Base-by-base conservation (phyloP, 345 rosid genomes). In the Gossypium sturtianum region DNA sequence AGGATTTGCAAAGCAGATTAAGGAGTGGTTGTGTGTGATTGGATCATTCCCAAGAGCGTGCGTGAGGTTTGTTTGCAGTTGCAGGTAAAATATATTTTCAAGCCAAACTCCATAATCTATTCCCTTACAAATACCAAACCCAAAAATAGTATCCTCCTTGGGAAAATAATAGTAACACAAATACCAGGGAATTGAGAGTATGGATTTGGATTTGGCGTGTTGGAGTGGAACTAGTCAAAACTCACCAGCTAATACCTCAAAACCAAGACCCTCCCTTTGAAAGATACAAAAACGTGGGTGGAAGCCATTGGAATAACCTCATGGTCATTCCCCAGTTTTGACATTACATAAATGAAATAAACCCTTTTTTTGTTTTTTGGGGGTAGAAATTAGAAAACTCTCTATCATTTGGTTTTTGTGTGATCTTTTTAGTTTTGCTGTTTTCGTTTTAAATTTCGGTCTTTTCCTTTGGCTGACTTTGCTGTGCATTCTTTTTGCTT, bases 181-280 rank as follows among this genome's bases (percentile, higher is more conserved):
- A 52, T 19, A 74, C 17, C 65, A 22, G 52, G 17, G 69, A 2
- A 25, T 48, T 48, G 9, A 10, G 34, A 22, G 20, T 34, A 17
- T 7, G 64, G 68, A 12, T 69, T 51, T 34, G 38, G 38, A 34
- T 81, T 48, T 81, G 73, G 80, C 84, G 83, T 81, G 87, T 79
- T 38, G 29, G 51, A 84, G 74, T 73, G 65, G 78, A 59, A 81
- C 57, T 60, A 22, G 57, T 52, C 64, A 53, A 59, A n/a, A 41
- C 25, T 43, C 68, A 72, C 66, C 41, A 73, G 68, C 75, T 49
- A 73, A 44, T 62, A 72, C 34, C 70, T 16, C 10, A 51, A 68
- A 49, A 56, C 72, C 58, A 63, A 47, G 45, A 10, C 15, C 38
- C 12, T 11, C 65, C 41, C 53, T n/a, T 16, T 17, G 48, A 16